Evolutionary conservation across 495 filamentous ascomycete species (phyloP), one percentile per base, ranked within the genome.

Genomic region (Lepidopterella palustris): DNA sequence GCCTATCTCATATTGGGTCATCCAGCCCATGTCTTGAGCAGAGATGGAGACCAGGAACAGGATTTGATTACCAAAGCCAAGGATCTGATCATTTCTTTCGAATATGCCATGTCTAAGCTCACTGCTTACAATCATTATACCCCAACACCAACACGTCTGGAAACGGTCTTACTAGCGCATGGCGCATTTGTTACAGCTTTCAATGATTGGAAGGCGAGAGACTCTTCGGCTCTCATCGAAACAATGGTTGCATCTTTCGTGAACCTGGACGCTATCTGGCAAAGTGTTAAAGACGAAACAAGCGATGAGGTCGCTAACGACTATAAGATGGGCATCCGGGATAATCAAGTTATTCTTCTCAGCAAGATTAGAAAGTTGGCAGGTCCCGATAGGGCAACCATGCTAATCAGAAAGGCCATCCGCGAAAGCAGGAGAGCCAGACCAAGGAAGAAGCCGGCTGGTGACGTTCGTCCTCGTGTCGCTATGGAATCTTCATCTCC

Each of bases 211-310:
- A 96, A 97, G 71, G 82, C 90, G 8, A 84, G 90, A 54, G 93
- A 98, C 71, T 93, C 92, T 0, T 87, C 84, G 47, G 87, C 90
- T 3, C 73, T 98, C 29, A 86, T 97, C 57, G 88, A 95, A 61
- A 89, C 92, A 53, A 97, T 98, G 93, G 79, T 97, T 24, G 85
- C 91, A 47, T 91, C 96, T 70, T 97, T 96, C 70, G 87, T 95
- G 28, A 92, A 96, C 70, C 77, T 98, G 18, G 93, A 98, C 70
- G 83, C 90, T 24, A 98, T 98, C 29, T 96, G 90, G 85, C 90
- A 96, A 69, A 92, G 89, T 8, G 92, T 97, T 68, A 97, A 97
- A 65, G 84, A 95, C 70, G 88, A 92, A 61, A 86, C 81, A 20
- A 86, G 88, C 39, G 88, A 86, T n/a, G 84, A 85, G 23, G 93